Conservation (phyloP, 2,329 filamentous ascomycete species). For the Fusarium decemcellulare region DNA sequence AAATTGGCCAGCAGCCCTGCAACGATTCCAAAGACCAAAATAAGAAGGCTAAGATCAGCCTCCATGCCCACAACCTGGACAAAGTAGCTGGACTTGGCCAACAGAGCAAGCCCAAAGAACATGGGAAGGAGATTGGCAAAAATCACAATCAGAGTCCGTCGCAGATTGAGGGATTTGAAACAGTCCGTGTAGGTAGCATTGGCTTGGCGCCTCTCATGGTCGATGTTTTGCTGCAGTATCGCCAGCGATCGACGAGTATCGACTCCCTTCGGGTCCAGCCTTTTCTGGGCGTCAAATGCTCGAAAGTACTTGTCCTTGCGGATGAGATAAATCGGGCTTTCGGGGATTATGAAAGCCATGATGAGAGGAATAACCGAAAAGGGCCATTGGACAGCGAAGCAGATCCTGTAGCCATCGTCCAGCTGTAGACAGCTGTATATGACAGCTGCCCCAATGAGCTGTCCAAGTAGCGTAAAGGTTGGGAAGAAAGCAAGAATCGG, state of each 20-base stretch:
- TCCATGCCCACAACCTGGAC: not conserved
- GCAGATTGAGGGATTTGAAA: slow-evolving; percentile 7
- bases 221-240: not conserved
- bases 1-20: not conserved
- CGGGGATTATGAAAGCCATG: slow-evolving; percentile 1
- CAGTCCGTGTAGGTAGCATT: not conserved
- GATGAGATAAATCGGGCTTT: slow-evolving; percentile 3
- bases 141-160: slow-evolving; percentile 5
- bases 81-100: not conserved
- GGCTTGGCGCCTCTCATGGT: not conserved
- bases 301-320: not conserved
- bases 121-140: not conserved
- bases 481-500: slow-evolving; percentile 4
- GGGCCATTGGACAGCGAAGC: slow-evolving; percentile 11
- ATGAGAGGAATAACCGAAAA: slow-evolving; percentile 5
- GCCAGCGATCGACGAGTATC: not conserved
- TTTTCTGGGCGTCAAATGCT: not conserved
- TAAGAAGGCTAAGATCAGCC: not conserved
- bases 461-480: slow-evolving; percentile 1
- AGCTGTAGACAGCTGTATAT: not conserved
- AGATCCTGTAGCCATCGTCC: slow-evolving; percentile 1
- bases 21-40: slow-evolving; percentile 6
- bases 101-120: slow-evolving; percentile 1
- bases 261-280: not conserved
- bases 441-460: slow-evolving; percentile 4